Base-by-base conservation (phyloP, 768 basidiomycete genomes). In the Dentipellis sp. region DNA sequence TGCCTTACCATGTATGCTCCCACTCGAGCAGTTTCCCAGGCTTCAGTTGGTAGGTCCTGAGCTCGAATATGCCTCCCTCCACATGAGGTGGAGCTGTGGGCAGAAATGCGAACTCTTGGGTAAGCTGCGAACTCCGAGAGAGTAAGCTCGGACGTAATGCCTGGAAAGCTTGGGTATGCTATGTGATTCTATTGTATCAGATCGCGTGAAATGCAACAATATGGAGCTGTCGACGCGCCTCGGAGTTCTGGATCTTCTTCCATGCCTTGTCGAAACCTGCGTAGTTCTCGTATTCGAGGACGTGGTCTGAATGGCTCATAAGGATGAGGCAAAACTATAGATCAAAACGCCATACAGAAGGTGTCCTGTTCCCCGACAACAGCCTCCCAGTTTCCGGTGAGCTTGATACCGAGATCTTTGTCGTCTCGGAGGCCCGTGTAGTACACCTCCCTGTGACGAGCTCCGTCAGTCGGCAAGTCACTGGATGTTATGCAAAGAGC, bases 101-200 rank as follows among this genome's bases (percentile, higher is more conserved):
- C 67, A 94, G 83, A 74, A 97, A 95, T 1, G 91, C 91, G 71
- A 99, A 99, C 68, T 99, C 95, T 67, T 93, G 91, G 62, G 81
- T 84, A 50, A 95, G 78, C 62, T 95, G 92, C 14, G 79, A 78
- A 34, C 83, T 77, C 42, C 94, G 83, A 14, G 82, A 84, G 11
- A 71, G 76, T 39, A 98, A 68, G 66, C 81, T 80, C 5, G 94
- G 94, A 11, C 91, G 77, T 75, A 97, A 80, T 21, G 78, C 78
- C 59, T 82, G 74, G 70, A 84, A 91, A 50, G 84, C 78, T 46
- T 81, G 73, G 54, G 74, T 69, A 62, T 94, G 88, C 82, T 90
- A 62, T 60, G 46, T 4, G 11, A 48, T 17, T 16, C 42, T 60
- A 36, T 56, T 37, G 52, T 10, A 46, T 21, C 35, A 47, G 37